These are phyloP conservation scores for Paralagenidium karlingii DNA, from an alignment of 352 stramenopile species.

Conservation along the genomic window DNA sequence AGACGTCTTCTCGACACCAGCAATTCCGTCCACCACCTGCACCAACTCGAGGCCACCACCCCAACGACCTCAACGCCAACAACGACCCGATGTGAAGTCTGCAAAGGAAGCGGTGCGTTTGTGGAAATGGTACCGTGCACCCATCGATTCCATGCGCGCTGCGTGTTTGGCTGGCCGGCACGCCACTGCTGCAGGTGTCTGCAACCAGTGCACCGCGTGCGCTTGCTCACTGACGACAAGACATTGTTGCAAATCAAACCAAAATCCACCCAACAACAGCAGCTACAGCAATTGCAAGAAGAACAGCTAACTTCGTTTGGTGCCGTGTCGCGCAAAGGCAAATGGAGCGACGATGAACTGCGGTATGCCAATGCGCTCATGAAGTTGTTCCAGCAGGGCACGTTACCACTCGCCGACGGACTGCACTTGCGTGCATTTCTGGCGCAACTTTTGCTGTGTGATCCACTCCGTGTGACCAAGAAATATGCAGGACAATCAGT, in stretches of 20 bases:
- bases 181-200: too few species aligned
- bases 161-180: constrained; percentile 59
- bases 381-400: constrained; percentile 69
- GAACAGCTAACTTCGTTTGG: too few species aligned
- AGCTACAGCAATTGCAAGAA: too few species aligned
- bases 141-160: constrained; percentile 66
- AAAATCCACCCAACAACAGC: constrained; percentile 24
- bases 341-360: constrained; percentile 62
- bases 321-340: constrained; percentile 55
- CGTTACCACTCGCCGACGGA: constrained; percentile 44
- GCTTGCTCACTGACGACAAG: constrained; percentile 19
- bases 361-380: constrained; percentile 76
- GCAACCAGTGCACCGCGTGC: constrained; percentile 50
- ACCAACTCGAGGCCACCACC: too few species aligned
- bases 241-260: constrained; percentile 33
- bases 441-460: constrained; percentile 61
- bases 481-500: constrained; percentile 63
- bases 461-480: constrained; percentile 75
- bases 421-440: constrained; percentile 66
- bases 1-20: too few species aligned
- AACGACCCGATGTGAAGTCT: constrained; percentile 55
- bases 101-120: constrained; percentile 54
- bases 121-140: constrained; percentile 54
- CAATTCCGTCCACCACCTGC: too few species aligned
- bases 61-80: too few species aligned